Base-by-base conservation (phyloP, 306 rosid species). In the Corylus heterophylla region DNA sequence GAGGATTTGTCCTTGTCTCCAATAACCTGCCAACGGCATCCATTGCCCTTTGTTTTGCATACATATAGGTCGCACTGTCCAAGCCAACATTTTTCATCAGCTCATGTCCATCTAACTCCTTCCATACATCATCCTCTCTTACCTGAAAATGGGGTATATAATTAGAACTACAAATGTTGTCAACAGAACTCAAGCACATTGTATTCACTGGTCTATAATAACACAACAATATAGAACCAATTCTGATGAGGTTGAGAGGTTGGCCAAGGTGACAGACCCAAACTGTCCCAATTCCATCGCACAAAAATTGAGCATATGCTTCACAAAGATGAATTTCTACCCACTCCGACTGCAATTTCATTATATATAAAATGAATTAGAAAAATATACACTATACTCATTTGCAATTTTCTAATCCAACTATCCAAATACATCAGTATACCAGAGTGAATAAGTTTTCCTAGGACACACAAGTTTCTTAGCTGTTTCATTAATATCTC, bases 401-500 rank as follows among this genome's bases (percentile, higher is more conserved):
- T 12, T 7, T 2, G 1, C 9, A 5, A 37, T 22, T 42, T 58
- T 37, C 16, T 42, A 0, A 58, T 64, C 72, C 59, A 61, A 3
- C 51, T 1, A 50, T 55, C 72, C 59, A 61, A 3, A 35, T 49
- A 37, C 50, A 83, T 14, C 44, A 78, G 62, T 71, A 82, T 48
- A 79, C 54, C 31, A 71, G 27, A 81, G 58, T 1, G 75, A 77
- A 66, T 54, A 78, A 77, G 78, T 75, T 47, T 9, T 74, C 49
- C n/a, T 42, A 75, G 74, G 72, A 88, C 93, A 31, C 73, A 94
- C 98, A 84, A 94, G 84, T 74, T 81, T 91, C 75, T 88, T 87
- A 78, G 97, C 92, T 54, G 91, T 86, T 73, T 85, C 87, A 56
- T 83, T 89, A 70, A 94, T 88, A 68, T 82, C 90, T 73, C 97